Evolutionary conservation across 2,329 filamentous ascomycete genomes (phyloP).

Genomic region (Grosmannia huntii): DNA sequence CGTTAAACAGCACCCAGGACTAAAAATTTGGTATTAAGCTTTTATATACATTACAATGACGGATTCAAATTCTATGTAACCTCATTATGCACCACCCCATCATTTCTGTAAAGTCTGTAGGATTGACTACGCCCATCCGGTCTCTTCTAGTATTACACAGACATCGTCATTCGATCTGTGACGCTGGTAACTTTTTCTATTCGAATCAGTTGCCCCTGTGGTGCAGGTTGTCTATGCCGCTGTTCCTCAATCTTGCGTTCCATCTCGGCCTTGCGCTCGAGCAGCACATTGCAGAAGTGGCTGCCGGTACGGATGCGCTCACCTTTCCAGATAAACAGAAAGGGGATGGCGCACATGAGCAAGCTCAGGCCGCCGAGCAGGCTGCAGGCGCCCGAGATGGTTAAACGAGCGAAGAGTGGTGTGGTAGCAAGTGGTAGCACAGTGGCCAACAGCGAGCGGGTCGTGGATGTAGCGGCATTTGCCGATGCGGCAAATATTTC

Average conservation of each 20-base stretch:
- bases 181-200: too few relatives aligned
- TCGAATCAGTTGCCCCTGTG: too few relatives aligned
- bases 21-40: too few relatives aligned
- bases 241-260: conserved; percentile 25
- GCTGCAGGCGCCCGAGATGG: conserved; percentile 37
- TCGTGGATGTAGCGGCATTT: conserved; percentile 36
- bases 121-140: too few relatives aligned
- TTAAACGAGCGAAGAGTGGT: conserved; percentile 34
- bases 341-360: conserved; percentile 37
- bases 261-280: conserved; percentile 35
- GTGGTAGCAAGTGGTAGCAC: conserved; percentile 43
- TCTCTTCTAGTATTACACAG: too few relatives aligned
- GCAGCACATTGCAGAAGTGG: conserved; percentile 49
- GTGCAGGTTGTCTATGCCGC: conserved; percentile 4
- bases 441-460: conserved; percentile 36
- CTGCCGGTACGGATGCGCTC: conserved; percentile 41
- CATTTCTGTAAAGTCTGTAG: too few relatives aligned
- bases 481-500: conserved; percentile 48
- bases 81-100: too few relatives aligned
- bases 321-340: conserved; percentile 41
- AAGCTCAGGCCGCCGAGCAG: conserved; percentile 37
- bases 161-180: too few relatives aligned
- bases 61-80: too few relatives aligned
- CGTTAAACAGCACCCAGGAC: too few relatives aligned
- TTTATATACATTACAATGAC: too few relatives aligned